Evolutionary conservation across 208 protist genomes (phyloP).

Genomic region (Balamuthia mandrillaris): DNA sequence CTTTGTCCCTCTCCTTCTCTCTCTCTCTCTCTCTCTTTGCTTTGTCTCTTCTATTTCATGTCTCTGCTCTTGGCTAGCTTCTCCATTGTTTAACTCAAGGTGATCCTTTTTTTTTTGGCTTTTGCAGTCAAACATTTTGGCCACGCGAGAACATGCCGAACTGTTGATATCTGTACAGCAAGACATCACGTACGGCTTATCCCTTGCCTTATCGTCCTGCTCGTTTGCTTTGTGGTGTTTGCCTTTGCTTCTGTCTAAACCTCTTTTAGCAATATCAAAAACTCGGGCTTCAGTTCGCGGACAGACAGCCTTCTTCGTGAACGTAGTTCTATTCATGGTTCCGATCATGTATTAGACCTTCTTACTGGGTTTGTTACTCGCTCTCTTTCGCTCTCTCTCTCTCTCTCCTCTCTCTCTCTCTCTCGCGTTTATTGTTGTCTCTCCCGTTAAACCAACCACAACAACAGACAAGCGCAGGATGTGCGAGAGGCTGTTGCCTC

Average conservation of each 20-base stretch:
- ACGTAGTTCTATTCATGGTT: neutral
- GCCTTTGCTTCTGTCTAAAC: too few species aligned
- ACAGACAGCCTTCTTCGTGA: neutral
- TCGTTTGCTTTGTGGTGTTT: too few species aligned
- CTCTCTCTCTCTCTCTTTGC: too few species aligned
- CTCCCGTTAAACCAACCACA: neutral
- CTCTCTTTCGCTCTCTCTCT: neutral
- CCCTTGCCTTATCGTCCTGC: too few species aligned
- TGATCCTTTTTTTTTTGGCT: neutral
- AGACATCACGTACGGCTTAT: neutral
- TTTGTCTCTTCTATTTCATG: too few species aligned
- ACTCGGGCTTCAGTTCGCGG: slow-evolving; percentile 3
- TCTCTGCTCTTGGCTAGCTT: too few species aligned
- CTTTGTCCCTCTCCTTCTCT: too few species aligned
- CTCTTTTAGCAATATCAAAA: neutral
- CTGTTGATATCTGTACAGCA: slow-evolving; percentile 10
- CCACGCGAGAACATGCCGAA: slow-evolving; percentile 13
- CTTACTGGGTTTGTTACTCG: neutral
- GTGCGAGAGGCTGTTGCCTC: neutral
- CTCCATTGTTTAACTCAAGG: too few species aligned
- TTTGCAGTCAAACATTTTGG: slow-evolving; percentile 4
- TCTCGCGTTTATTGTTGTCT: neutral
- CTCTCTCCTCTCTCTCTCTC: neutral
- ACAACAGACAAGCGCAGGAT: slow-evolving; percentile 22
- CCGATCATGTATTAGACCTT: slow-evolving; percentile 1